A percentile compares a stretch with the other conserved stretches of the same genome.
Evolutionary conservation across 352 stramenopile genomes (phyloP).

Genomic region (Globisporangium carolinianum): DNA sequence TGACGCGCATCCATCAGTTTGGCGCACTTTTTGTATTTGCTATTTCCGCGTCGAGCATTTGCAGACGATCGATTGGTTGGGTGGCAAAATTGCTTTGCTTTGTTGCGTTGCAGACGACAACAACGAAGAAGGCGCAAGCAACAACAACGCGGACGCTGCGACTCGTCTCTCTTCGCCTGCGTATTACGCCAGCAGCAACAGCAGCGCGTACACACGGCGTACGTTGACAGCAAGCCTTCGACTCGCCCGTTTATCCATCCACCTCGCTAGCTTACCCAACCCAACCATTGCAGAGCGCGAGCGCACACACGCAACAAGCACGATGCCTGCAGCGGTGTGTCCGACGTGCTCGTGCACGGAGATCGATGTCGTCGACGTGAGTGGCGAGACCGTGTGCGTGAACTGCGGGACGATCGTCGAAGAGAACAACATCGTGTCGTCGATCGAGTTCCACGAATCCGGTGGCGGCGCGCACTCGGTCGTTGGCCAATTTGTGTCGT

Average conservation of each 20-base stretch:
- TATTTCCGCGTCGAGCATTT: conserved; percentile 2
- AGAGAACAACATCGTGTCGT: conserved; percentile 97
- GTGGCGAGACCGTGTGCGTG: conserved; percentile 82
- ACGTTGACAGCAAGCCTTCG: no score
- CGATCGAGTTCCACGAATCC: conserved; percentile 95
- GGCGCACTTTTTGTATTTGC: neutral
- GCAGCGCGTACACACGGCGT: neutral
- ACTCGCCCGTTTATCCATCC: no score
- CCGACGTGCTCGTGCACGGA: conserved; percentile 93
- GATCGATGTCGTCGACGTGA: conserved; percentile 93
- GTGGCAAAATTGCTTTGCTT: conserved; percentile 4
- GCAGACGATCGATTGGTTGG: conserved; percentile 15
- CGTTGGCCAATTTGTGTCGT: conserved; percentile 95
- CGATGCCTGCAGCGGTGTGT: conserved; percentile 61
- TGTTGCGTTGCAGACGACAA: neutral
- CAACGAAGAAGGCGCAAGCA: neutral
- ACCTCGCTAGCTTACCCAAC: no score
- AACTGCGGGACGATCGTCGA: conserved; percentile 92
- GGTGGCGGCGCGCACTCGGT: conserved; percentile 87
- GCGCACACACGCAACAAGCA: neutral
- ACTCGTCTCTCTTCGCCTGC: neutral
- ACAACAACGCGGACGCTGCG: neutral
- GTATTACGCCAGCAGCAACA: conserved; percentile 6
- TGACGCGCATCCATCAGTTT: neutral
- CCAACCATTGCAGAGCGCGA: no score